Conservation (phyloP, 2,329 filamentous ascomycete species). For the Bertia moriformis region DNA sequence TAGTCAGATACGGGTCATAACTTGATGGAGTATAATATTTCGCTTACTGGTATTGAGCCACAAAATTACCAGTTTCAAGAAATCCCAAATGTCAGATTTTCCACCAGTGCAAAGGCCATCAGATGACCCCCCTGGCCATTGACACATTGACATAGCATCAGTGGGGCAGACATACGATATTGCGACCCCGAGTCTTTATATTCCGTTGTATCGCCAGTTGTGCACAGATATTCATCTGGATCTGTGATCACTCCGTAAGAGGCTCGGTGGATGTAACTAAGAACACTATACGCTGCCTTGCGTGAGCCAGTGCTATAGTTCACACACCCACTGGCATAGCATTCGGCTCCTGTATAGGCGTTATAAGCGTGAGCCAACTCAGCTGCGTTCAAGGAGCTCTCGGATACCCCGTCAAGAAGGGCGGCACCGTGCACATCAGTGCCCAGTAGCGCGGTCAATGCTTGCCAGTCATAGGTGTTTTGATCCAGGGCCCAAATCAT, state of each 20-base stretch:
- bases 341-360: neutral
- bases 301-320: constrained; percentile 3
- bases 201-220: constrained; percentile 2
- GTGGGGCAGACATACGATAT: constrained; percentile 4
- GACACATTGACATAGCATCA: constrained; percentile 2
- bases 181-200: constrained; percentile 2
- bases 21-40: too few relatives aligned
- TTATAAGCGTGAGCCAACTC: too few relatives aligned
- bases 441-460: constrained; percentile 4
- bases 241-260: constrained; percentile 1
- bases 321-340: constrained; percentile 3
- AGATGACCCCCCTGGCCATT: neutral
- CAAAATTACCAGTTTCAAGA: too few relatives aligned
- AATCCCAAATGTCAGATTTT: too few relatives aligned
- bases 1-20: too few relatives aligned
- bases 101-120: neutral
- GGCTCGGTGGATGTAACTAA: constrained; percentile 3
- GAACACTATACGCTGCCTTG: constrained; percentile 3
- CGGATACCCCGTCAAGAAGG: too few relatives aligned
- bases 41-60: too few relatives aligned
- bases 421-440: too few relatives aligned
- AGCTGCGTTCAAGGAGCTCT: too few relatives aligned
- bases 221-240: constrained; percentile 3
- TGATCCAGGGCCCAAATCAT: neutral
- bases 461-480: neutral